These are phyloP conservation scores for Caloboletus inedulis DNA, from an alignment of 1,284 basidiomycete genomes.

Conservation along the genomic window DNA sequence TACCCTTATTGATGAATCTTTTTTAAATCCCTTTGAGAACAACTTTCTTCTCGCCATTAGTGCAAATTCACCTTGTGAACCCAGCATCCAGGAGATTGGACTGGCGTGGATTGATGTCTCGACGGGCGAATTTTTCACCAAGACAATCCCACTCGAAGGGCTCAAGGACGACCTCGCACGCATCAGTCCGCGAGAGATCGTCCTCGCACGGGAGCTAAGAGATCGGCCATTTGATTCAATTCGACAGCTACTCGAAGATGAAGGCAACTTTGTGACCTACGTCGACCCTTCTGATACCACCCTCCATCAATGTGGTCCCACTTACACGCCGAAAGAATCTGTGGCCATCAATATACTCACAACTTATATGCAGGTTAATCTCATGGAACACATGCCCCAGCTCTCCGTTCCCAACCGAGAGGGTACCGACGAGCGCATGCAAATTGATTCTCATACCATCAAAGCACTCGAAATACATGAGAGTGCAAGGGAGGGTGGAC, in stretches of 20 bases:
- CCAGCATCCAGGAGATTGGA: constrained; percentile 35
- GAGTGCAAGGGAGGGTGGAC: constrained; percentile 68
- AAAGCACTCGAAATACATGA: constrained; percentile 87
- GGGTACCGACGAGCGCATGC: constrained; percentile 62
- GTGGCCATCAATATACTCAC: constrained; percentile 67
- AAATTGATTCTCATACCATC: constrained; percentile 89
- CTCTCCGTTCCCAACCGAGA: constrained; percentile 64
- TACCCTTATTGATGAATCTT: constrained; percentile 87
- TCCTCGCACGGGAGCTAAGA: constrained; percentile 56
- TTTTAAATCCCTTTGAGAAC: constrained; percentile 80
- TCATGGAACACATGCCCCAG: constrained; percentile 78
- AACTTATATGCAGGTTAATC: constrained; percentile 64
- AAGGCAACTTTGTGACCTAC: constrained; percentile 52
- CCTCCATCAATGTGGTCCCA: constrained; percentile 6
- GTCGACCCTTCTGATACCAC: constrained; percentile 15
- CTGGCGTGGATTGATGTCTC: constrained; percentile 95
- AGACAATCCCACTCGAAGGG: constrained; percentile 49
- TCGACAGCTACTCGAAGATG: constrained; percentile 46
- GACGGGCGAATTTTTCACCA: constrained; percentile 90
- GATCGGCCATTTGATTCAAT: constrained; percentile 42
- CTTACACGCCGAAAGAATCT: constrained; percentile 45
- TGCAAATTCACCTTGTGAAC: constrained; percentile 13
- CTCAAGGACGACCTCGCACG: constrained; percentile 84
- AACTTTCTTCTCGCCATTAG: constrained; percentile 82
- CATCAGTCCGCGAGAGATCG: constrained; percentile 79